Evolutionary conservation across 2,329 filamentous ascomycete genomes (phyloP), one percentile per base, ranked within the genome.

Genomic region (Cryphonectria carpinicola): DNA sequence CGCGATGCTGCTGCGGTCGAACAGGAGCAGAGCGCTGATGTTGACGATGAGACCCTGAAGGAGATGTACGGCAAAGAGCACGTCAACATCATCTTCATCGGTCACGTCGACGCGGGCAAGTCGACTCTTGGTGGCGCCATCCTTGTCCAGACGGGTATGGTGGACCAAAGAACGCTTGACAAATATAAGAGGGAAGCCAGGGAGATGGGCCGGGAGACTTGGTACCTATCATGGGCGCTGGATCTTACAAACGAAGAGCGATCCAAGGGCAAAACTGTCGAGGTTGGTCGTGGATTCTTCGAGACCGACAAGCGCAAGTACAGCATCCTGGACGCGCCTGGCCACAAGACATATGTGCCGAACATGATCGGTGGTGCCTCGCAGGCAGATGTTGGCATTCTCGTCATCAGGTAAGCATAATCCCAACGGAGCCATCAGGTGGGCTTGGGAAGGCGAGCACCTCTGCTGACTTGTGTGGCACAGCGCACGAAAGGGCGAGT

Each of bases 101-200:
- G 96, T 66, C 96, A 99, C 86, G 97, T 99, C 77, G 96, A 99
- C 84, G 96, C 96, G 67, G 96, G 96, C 76, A 99, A 99, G 85
- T 98, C 94, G 54, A 99, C 96, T 3, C 87, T 99, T 7, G 96
- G 96, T 79, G 96, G 96, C 66, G 93, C 93, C 67, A 97, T 99
- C 74, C 86, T 99, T 19, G 97, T 96, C 81, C 90, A 90, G 67
- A 98, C 95, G 6, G 96, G 96, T 72, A 99, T 98, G 96, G 96
- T 99, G n/a, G 97, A 99, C 78, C 94, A 99, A 83, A 90, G 96
- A 80, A 99, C 96, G 49, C 89, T 99, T 87, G 96, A 99, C 68
- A 99, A 99, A 84, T 97, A 97, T 86, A 97, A 95, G 88, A 90
- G 89, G 76, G 97, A 99, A 78, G 95, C 96, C 66, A 98, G 97